Conservation (phyloP, 106 monocot species). For the Dendrobium catenatum region DNA sequence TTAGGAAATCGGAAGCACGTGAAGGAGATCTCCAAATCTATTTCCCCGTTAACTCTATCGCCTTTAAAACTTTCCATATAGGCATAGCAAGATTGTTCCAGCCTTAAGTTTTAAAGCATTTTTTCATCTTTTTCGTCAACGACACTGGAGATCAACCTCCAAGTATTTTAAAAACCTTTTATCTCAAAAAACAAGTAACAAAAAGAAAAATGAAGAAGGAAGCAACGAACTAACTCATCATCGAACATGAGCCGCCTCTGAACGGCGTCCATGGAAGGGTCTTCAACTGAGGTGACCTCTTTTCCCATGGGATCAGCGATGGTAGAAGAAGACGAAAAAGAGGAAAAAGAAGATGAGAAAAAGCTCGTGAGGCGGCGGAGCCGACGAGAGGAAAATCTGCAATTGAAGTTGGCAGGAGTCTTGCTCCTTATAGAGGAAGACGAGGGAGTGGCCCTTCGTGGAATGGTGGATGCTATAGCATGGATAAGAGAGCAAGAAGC, state of each 20-base stretch:
- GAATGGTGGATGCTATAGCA: background rate
- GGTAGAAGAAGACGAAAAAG: background rate
- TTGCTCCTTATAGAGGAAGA: background rate
- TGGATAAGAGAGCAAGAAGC: background rate
- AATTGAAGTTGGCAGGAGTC: background rate
- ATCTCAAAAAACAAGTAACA: background rate
- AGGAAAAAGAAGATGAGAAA: background rate
- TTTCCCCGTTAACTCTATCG: background rate
- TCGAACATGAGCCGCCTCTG: conserved; percentile 98
- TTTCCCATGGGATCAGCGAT: background rate
- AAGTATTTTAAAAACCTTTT: background rate
- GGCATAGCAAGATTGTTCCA: background rate
- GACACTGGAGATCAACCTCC: background rate
- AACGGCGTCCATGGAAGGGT: conserved; percentile 70
- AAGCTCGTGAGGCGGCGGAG: background rate
- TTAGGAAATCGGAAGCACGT: background rate
- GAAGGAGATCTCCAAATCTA: background rate
- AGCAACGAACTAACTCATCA: conserved; percentile 61
- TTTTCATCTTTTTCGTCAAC: background rate
- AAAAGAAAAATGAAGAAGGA: background rate
- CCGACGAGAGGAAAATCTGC: background rate
- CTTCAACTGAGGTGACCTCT: conserved; percentile 9
- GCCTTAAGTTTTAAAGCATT: background rate
- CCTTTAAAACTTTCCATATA: background rate
- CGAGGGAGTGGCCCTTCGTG: background rate